These are phyloP conservation scores for Schizonepeta tenuifolia DNA, from an alignment of 257 asterid species.

Conservation along the genomic window DNA sequence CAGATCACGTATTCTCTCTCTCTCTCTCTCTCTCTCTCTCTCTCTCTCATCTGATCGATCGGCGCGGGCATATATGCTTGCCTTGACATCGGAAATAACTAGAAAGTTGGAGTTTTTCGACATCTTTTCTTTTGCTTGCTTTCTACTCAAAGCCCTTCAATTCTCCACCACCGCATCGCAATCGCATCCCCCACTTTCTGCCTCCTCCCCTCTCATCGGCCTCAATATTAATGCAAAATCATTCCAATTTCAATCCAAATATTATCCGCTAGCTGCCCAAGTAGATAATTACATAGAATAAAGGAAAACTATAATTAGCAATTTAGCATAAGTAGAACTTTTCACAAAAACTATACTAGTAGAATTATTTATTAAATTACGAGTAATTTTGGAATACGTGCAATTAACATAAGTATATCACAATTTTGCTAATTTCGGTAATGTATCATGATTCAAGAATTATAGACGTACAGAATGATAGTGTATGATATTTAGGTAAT, in stretches of 20 bases:
- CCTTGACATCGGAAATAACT: slow-evolving; percentile 57
- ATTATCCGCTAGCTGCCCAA: no score
- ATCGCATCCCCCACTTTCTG: slow-evolving; percentile 23
- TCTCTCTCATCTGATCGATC: neutral
- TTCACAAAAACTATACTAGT: no score
- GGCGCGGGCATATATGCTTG: slow-evolving; percentile 74
- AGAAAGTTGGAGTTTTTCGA: slow-evolving; percentile 34
- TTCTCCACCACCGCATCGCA: neutral
- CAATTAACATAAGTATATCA: no score
- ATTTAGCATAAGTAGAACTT: no score
- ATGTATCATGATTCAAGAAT: no score
- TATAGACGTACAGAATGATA: no score
- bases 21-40: neutral
- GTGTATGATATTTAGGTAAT: no score
- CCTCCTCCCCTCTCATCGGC: neutral
- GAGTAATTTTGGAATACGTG: no score
- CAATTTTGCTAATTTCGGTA: no score
- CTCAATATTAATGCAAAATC: neutral
- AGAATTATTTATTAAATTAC: no score
- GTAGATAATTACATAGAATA: no score
- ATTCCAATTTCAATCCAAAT: neutral
- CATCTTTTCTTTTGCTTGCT: slow-evolving; percentile 68
- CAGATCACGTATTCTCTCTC: slow-evolving; percentile 21
- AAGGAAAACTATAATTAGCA: no score
- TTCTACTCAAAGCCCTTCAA: slow-evolving; percentile 67